Evolutionary conservation across 345 rosid species (phyloP).

Genomic region (Lenwebbia sp.): DNA sequence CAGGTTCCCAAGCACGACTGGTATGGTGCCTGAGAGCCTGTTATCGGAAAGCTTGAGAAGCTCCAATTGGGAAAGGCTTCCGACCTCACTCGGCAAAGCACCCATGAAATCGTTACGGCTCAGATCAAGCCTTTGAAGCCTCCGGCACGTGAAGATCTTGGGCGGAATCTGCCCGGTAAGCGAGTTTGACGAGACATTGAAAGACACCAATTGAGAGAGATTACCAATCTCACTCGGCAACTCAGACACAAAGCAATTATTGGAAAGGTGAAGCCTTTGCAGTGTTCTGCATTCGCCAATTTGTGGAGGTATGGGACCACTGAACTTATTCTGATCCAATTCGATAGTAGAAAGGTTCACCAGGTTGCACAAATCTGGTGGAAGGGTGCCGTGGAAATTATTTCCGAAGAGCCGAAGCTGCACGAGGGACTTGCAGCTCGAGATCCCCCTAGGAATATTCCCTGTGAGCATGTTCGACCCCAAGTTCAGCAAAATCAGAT

Average conservation of each 20-base stretch:
- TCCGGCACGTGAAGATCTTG: slow-evolving; percentile 54
- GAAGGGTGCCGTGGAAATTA: slow-evolving; percentile 51
- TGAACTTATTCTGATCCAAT: slow-evolving; percentile 55
- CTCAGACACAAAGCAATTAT: slow-evolving; percentile 45
- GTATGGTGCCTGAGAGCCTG: slow-evolving; percentile 43
- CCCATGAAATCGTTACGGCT: slow-evolving; percentile 56
- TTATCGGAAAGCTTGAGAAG: slow-evolving; percentile 80
- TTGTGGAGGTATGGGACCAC: slow-evolving; percentile 58
- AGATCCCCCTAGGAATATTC: slow-evolving; percentile 48
- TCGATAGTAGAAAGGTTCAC: slow-evolving; percentile 57
- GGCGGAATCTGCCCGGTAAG: slow-evolving; percentile 56
- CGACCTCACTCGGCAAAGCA: slow-evolving; percentile 42
- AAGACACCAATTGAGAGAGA: slow-evolving; percentile 50
- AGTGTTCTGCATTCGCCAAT: slow-evolving; percentile 54
- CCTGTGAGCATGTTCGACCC: slow-evolving; percentile 67
- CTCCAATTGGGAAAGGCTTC: slow-evolving; percentile 69
- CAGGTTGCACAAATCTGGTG: slow-evolving; percentile 53
- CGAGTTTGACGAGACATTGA: slow-evolving; percentile 69
- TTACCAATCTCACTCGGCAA: slow-evolving; percentile 70
- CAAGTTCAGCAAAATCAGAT: slow-evolving; percentile 48
- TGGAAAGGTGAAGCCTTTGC: slow-evolving; percentile 61
- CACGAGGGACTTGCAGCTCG: slow-evolving; percentile 43
- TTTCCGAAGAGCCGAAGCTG: slow-evolving; percentile 63
- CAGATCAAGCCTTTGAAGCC: slow-evolving; percentile 87
- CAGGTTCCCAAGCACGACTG: slow-evolving; percentile 47